Evolutionary conservation across 2,329 filamentous ascomycete genomes (phyloP).

Genomic region (Cordyceps fumosorosea): DNA sequence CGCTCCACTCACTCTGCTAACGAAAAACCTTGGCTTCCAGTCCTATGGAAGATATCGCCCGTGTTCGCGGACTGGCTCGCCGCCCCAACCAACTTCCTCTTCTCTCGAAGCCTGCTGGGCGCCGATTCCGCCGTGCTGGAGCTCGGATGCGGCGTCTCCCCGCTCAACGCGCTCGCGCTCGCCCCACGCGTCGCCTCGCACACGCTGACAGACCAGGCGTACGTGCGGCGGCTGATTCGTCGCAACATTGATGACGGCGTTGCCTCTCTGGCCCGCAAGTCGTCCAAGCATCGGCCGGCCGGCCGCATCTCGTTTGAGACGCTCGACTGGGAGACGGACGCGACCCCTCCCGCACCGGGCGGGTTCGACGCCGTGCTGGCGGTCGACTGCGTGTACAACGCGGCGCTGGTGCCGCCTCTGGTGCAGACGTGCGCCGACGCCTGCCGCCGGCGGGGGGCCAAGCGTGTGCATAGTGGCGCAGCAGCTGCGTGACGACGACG

Average conservation of each 20-base stretch:
- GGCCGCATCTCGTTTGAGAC: constrained; percentile 48
- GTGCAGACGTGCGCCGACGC: constrained; percentile 74
- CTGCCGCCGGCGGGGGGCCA: constrained; percentile 50
- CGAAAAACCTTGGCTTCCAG: constrained; percentile 32
- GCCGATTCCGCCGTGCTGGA: constrained; percentile 61
- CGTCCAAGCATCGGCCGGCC: not conserved
- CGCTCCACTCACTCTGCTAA: too few relatives aligned
- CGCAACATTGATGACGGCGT: constrained; percentile 66
- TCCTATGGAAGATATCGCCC: constrained; percentile 88
- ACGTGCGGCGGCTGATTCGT: constrained; percentile 70
- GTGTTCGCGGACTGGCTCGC: constrained; percentile 75
- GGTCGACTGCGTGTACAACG: constrained; percentile 95
- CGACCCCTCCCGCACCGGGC: constrained; percentile 38
- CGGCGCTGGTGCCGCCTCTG: constrained; percentile 72
- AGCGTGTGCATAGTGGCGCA: constrained; percentile 75
- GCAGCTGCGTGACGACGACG: constrained; percentile 76
- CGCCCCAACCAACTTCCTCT: constrained; percentile 55
- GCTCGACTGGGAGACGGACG: constrained; percentile 79
- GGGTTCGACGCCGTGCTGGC: constrained; percentile 71
- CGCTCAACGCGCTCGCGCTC: constrained; percentile 66
- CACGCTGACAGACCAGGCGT: constrained; percentile 80
- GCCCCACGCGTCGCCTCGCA: constrained; percentile 57
- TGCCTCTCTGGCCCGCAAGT: not conserved
- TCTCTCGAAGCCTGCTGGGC: constrained; percentile 41
- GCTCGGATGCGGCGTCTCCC: constrained; percentile 82